phyloP scores from a whole-genome alignment of 305 asterid genomes.

The Fraxinus floribunda region DNA sequence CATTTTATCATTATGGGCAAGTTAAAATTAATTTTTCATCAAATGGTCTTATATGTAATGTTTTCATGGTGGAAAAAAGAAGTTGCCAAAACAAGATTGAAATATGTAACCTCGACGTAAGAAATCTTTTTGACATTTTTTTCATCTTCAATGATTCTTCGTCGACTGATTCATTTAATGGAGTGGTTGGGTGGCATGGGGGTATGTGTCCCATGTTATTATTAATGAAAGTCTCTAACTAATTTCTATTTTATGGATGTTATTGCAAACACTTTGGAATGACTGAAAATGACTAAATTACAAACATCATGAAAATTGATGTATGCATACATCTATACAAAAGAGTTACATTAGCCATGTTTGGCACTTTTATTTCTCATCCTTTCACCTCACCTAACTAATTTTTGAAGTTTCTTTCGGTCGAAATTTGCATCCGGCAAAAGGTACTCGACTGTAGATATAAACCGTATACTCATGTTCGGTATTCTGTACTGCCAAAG shows the following conservation, averaged over 20 bases:
- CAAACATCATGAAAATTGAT: neutral
- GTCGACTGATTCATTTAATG: neutral
- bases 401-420: neutral
- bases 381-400: neutral
- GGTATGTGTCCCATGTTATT: neutral
- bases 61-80: neutral
- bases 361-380: neutral
- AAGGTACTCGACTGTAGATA: neutral
- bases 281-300: neutral
- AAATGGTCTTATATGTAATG: neutral
- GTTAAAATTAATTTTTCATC: neutral
- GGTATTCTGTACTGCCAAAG: neutral
- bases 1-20: neutral
- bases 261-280: neutral
- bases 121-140: neutral
- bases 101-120: neutral
- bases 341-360: neutral
- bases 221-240: neutral
- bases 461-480: neutral
- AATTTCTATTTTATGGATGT: neutral
- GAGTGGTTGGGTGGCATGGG: neutral
- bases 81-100: neutral
- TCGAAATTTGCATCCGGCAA: neutral
- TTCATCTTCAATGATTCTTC: neutral
- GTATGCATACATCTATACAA: neutral